These are phyloP conservation scores for Incumbomyces delicatus DNA, from an alignment of 2,329 filamentous ascomycete species.

Conservation along the genomic window DNA sequence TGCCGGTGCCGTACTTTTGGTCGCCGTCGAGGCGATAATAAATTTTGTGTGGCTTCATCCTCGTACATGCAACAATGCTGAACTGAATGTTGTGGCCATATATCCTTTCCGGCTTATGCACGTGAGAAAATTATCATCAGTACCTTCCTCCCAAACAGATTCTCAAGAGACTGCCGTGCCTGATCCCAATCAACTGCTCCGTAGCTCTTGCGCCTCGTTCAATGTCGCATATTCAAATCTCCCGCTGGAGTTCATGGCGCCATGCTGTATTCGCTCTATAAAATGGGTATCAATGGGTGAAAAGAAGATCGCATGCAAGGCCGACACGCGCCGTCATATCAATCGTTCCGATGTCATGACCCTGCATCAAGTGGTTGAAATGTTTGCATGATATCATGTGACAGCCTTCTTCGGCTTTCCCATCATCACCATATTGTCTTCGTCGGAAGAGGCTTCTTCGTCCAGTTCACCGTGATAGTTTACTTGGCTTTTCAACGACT, in stretches of 20 bases:
- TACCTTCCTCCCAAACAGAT: neutral
- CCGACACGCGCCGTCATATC: neutral
- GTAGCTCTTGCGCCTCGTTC: neutral
- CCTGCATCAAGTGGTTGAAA: neutral
- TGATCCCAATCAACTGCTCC: neutral
- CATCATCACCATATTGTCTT: constrained; percentile 18
- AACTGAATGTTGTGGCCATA: too few species aligned
- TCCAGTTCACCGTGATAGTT: constrained; percentile 13
- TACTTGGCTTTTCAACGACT: constrained; percentile 12
- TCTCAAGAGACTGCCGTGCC: neutral
- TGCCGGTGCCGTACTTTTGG: too few species aligned
- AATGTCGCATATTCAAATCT: neutral
- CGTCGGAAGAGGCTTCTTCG: constrained; percentile 16
- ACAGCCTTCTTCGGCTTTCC: constrained; percentile 10
- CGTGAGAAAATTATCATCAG: constrained; percentile 6
- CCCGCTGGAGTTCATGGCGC: neutral
- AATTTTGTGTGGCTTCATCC: too few species aligned
- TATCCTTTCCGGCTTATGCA: neutral
- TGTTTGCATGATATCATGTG: neutral
- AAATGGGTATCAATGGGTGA: constrained; percentile 4
- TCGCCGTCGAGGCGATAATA: too few species aligned
- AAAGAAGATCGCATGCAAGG: neutral
- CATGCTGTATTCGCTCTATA: neutral
- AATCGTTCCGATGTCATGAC: neutral
- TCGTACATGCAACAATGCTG: too few species aligned